Evolutionary conservation across 177 flowering plant species (phyloP), one percentile per base, ranked within the genome.

Genomic region (Telopea speciosissima): DNA sequence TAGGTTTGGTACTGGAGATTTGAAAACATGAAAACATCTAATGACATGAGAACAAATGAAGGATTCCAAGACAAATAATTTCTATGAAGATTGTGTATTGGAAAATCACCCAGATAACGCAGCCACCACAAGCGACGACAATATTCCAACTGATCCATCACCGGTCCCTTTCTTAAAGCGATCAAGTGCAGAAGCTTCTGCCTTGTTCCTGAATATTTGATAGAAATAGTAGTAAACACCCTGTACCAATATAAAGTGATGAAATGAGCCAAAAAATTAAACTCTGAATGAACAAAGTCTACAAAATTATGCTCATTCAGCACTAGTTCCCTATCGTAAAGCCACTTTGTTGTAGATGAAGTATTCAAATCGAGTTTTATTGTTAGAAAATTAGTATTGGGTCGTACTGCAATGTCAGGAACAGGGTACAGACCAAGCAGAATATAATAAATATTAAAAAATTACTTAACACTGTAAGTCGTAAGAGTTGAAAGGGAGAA

Each of bases 221-320:
- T 94, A 94, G 88, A 94, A 95, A 88, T 92, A 95, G 83, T 95
- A 95, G 81, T 95, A 95, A 83, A 92, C 97, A 84, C 99, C 99
- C 99, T 95, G 92, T 81, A 77, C 74, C 81, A 83, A 75, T 73
- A 81, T 75, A 81, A 76, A 10, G 68, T 33, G 42, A 68, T 56
- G 24, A 77, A 24, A 74, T 68, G 75, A 82, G 73, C 68, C 72
- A 74, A 62, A n/a, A 58, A 17, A 21, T 58, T 58, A 21, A 49
- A 70, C 70, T 8, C 56, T 54, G 44, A 66, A 52, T 23, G n/a
- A 31, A 65, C 24, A 68, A 67, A 49, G 26, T 61, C 28, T 71
- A 42, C 71, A 66, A 21, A 60, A 44, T 13, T 6, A 52, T 64
- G 24, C 23, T 22, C 24, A 60, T 31, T 9, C 24, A 28, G 14